phyloP scores from a whole-genome alignment of 768 basidiomycete genomes.

The Candolleomyces eurysporus region DNA sequence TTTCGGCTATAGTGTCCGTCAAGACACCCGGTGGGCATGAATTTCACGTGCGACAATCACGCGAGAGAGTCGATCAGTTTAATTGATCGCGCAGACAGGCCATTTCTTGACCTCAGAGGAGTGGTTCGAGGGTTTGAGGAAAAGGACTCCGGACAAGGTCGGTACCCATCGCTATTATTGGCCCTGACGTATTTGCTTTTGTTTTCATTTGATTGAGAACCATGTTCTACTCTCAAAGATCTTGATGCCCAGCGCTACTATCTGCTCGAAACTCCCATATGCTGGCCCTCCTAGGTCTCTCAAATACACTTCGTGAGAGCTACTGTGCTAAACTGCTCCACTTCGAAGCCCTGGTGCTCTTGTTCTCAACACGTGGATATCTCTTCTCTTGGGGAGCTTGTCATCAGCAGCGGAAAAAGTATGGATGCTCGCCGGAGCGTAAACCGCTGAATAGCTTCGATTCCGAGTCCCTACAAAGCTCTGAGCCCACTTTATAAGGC shows the following conservation, averaged over 20 bases:
- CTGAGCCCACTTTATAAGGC: neutral
- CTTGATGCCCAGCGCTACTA: neutral
- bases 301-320: neutral
- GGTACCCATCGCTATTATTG: too few relatives aligned
- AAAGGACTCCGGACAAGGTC: too few relatives aligned
- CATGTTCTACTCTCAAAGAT: too few relatives aligned
- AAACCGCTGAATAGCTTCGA: neutral
- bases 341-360: neutral
- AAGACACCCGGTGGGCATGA: neutral
- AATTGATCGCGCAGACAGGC: too few relatives aligned
- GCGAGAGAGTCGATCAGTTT: too few relatives aligned
- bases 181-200: too few relatives aligned
- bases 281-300: neutral
- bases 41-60: neutral
- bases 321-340: neutral
- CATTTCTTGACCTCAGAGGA: too few relatives aligned
- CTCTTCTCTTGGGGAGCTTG: neutral
- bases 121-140: too few relatives aligned
- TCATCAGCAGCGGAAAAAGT: constrained; percentile 2
- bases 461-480: neutral
- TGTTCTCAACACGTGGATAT: neutral
- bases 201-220: too few relatives aligned
- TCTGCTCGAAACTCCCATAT: neutral
- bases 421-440: constrained; percentile 4
- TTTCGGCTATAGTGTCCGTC: neutral